These are phyloP conservation scores for Mollisia scopiformis DNA, from an alignment of 2,329 filamentous ascomycete species.

Conservation along the genomic window DNA sequence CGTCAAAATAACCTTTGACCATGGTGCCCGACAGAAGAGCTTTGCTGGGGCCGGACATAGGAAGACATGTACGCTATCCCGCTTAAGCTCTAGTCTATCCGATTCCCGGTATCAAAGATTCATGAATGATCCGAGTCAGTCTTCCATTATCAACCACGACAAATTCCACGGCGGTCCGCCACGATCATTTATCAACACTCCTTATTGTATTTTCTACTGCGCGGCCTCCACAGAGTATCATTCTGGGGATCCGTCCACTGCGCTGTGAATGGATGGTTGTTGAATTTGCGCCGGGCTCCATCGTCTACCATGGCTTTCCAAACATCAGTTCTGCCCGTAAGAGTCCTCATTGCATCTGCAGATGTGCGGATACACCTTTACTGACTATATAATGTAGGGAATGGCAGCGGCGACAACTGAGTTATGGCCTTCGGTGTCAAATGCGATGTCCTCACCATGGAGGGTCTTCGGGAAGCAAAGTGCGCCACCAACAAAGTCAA, in stretches of 20 bases:
- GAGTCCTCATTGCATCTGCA: slow-evolving; percentile 7
- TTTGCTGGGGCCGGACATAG: not conserved
- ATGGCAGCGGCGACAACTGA: slow-evolving; percentile 45
- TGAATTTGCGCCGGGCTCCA: not conserved
- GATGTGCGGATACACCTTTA: not conserved
- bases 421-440: slow-evolving; percentile 47
- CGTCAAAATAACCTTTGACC: not conserved
- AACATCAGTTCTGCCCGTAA: slow-evolving; percentile 30
- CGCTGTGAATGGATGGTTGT: not conserved
- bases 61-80: not conserved
- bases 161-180: not conserved
- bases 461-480: slow-evolving; percentile 32
- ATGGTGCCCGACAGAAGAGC: not conserved
- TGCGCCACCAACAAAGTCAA: slow-evolving; percentile 17
- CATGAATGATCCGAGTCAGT: slow-evolving; percentile 3
- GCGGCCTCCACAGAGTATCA: not conserved
- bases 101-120: not conserved
- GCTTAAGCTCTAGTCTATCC: not conserved
- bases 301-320: slow-evolving; percentile 31
- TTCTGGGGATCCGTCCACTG: not conserved
- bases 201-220: slow-evolving; percentile 5
- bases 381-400: slow-evolving; percentile 39
- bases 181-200: slow-evolving; percentile 10
- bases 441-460: slow-evolving; percentile 40
- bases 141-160: slow-evolving; percentile 4